Conservation (phyloP, 352 stramenopile species). For the Phytophthora melonis region DNA sequence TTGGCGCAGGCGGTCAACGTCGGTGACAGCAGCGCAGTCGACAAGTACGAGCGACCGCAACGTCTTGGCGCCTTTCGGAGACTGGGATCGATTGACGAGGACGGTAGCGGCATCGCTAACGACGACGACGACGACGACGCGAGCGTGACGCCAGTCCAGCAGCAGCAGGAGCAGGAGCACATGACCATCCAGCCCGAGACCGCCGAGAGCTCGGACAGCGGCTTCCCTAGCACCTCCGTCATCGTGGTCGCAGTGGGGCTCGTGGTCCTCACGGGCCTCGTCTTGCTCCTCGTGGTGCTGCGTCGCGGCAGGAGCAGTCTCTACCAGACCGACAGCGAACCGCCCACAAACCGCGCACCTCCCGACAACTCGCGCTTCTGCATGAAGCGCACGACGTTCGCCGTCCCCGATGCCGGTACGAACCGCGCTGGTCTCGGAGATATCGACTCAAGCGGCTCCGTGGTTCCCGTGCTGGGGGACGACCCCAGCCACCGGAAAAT, state of each 20-base stretch:
- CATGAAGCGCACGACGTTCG: slow-evolving; percentile 42
- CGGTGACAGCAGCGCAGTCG: background rate
- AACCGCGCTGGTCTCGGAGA: slow-evolving; percentile 17
- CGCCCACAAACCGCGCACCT: background rate
- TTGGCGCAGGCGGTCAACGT: background rate
- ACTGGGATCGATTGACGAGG: slow-evolving; percentile 1
- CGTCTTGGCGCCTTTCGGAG: background rate
- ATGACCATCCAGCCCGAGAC: slow-evolving; percentile 11
- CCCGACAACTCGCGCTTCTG: slow-evolving; percentile 26
- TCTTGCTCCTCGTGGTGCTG: slow-evolving; percentile 29
- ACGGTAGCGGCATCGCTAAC: background rate
- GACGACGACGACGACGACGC: background rate
- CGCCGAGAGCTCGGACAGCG: slow-evolving; percentile 6
- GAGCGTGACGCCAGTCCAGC: slow-evolving; percentile 15
- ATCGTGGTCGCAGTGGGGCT: slow-evolving; percentile 31
- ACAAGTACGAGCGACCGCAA: background rate
- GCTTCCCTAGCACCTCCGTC: slow-evolving; percentile 24
- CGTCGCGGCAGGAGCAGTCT: slow-evolving; percentile 12
- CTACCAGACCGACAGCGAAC: slow-evolving; percentile 12
- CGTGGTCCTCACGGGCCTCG: slow-evolving; percentile 17
- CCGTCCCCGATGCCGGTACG: slow-evolving; percentile 9
- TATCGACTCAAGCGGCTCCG: slow-evolving; percentile 31
- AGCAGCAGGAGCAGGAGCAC: slow-evolving; percentile 21
- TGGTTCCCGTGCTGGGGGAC: slow-evolving; percentile 35
- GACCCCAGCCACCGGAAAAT: slow-evolving; percentile 21